A percentile compares a stretch with the other conserved stretches of the same genome.
These are phyloP conservation scores for Populus pruinosa DNA, from an alignment of 345 rosid genomes.

Conservation along the genomic window DNA sequence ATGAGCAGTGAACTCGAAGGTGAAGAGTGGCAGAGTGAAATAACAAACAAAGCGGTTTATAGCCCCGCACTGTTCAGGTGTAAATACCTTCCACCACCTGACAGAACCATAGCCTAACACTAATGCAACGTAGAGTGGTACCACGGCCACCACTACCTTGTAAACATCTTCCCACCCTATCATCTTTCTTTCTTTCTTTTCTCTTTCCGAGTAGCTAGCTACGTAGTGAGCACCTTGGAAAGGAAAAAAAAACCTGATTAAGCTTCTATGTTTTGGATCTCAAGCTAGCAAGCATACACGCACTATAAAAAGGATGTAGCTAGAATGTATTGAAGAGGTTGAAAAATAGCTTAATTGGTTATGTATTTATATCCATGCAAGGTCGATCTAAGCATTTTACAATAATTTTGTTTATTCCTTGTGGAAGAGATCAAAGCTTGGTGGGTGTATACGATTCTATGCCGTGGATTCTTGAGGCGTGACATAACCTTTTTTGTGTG, in stretches of 20 bases:
- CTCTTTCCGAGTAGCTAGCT: neutral
- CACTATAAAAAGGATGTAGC: neutral
- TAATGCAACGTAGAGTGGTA: slow-evolving; percentile 74
- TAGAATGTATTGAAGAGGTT: neutral
- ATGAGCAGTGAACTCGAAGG: slow-evolving; percentile 67
- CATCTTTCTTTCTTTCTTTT: slow-evolving; percentile 42
- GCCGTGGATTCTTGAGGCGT: slow-evolving; percentile 6
- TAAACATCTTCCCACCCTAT: slow-evolving; percentile 70
- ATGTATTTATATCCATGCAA: slow-evolving; percentile 7
- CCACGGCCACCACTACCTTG: slow-evolving; percentile 76
- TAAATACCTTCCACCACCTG: slow-evolving; percentile 79
- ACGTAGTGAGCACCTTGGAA: neutral
- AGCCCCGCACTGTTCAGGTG: slow-evolving; percentile 70
- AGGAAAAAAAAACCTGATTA: neutral
- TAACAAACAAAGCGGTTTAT: slow-evolving; percentile 72
- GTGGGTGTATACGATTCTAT: slow-evolving; percentile 5
- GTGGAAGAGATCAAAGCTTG: neutral
- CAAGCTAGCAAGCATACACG: neutral
- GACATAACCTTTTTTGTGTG: neutral
- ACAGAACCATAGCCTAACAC: slow-evolving; percentile 81
- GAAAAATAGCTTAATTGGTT: neutral
- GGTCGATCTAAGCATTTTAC: neutral
- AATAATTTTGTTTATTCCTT: neutral
- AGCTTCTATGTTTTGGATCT: neutral
- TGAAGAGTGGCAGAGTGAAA: slow-evolving; percentile 78